Conservation (phyloP, 805 yeast genomes). For the Saccharomycopsis malanga region DNA sequence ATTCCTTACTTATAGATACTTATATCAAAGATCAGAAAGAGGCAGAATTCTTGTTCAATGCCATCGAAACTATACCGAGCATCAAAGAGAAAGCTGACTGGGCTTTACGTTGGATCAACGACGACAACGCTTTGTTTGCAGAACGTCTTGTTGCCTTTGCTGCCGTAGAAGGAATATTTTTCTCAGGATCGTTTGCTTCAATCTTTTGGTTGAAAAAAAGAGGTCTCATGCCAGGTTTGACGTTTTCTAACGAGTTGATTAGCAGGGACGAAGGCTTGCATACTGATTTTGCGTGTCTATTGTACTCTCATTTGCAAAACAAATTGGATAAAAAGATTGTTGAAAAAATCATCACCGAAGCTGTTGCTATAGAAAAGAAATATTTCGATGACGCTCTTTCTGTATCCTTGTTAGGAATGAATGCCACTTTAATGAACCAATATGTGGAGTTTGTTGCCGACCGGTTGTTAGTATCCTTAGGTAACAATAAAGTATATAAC, state of each 20-base stretch:
- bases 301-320: conserved; percentile 86
- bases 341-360: conserved; percentile 83
- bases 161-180: conserved; percentile 97
- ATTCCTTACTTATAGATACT: conserved; percentile 87
- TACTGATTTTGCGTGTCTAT: conserved; percentile 94
- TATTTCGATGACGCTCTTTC: conserved; percentile 94
- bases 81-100: conserved; percentile 96
- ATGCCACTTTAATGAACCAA: conserved; percentile 88
- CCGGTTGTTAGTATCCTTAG: conserved; percentile 83
- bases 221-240: conserved; percentile 98
- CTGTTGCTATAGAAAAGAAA: conserved; percentile 89
- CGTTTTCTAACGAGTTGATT: conserved; percentile 94
- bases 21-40: conserved; percentile 94
- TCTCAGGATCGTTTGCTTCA: conserved; percentile 96
- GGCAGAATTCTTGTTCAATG: conserved; percentile 82
- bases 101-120: conserved; percentile 96
- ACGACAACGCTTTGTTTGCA: conserved; percentile 79
- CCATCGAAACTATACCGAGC: conserved; percentile 92
- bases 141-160: conserved; percentile 98
- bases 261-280: conserved; percentile 98
- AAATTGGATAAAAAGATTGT: conserved; percentile 77
- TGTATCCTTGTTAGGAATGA: conserved; percentile 90
- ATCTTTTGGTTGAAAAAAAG: conserved; percentile 98
- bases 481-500: conserved; percentile 81
- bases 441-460: conserved; percentile 98